Percentiles rank a stretch among this genome's conserved stretches.
These are phyloP conservation scores for Backusella parvicylindrica DNA, from an alignment of 192 early-diverging fungal genomes.

Conservation along the genomic window DNA sequence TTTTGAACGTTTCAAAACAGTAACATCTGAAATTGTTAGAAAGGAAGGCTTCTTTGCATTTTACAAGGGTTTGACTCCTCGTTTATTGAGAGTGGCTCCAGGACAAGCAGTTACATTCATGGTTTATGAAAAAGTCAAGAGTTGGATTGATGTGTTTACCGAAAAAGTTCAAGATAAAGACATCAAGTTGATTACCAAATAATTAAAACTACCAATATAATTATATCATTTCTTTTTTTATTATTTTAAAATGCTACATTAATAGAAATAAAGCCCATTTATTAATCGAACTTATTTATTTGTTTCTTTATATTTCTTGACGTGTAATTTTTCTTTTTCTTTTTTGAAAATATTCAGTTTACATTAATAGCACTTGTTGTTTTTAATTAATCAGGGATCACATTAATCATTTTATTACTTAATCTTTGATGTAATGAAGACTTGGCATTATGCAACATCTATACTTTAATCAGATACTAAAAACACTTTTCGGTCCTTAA, in stretches of 20 bases:
- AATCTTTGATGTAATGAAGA: background rate
- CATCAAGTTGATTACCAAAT: background rate
- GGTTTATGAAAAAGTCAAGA: conserved; percentile 84
- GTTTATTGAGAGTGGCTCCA: conserved; percentile 90
- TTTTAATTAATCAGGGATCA: background rate
- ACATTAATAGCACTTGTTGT: background rate
- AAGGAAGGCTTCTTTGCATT: conserved; percentile 92
- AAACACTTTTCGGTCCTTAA: background rate
- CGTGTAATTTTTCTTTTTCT: background rate
- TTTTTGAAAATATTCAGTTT: background rate
- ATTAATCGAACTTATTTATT: background rate
- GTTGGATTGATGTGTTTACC: conserved; percentile 51
- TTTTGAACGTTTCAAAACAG: conserved; percentile 71
- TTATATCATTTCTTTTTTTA: background rate
- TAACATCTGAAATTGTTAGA: conserved; percentile 70
- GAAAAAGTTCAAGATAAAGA: conserved; percentile 22
- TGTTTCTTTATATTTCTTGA: background rate
- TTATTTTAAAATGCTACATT: background rate
- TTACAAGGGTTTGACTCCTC: conserved; percentile 91
- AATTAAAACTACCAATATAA: background rate
- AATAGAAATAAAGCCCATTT: background rate
- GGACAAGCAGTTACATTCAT: conserved; percentile 97
- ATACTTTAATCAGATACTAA: background rate
- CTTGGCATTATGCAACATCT: background rate
- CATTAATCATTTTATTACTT: background rate